Evolutionary conservation across 75 land plant genomes (phyloP).

Genomic region (Ceratopteris richardii): DNA sequence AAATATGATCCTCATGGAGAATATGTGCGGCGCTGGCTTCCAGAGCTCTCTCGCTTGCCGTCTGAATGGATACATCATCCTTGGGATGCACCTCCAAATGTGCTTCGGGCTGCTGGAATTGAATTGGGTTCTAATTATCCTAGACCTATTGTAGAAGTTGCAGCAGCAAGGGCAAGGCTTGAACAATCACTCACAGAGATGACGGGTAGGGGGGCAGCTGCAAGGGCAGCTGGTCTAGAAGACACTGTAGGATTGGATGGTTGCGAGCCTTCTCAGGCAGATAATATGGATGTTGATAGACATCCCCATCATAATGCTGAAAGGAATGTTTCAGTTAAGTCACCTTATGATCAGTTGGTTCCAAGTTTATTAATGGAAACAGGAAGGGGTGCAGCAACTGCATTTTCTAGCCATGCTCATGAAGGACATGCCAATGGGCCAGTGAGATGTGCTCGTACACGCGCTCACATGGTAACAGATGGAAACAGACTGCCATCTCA

Average conservation of each 20-base stretch:
- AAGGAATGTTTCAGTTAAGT: slow-evolving; percentile 23
- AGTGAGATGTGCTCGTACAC: too few relatives aligned
- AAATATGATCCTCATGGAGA: slow-evolving; percentile 82
- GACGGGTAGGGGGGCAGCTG: slow-evolving; percentile 53
- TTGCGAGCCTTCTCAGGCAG: slow-evolving; percentile 39
- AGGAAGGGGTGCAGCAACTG: slow-evolving; percentile 28
- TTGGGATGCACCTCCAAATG: slow-evolving; percentile 71
- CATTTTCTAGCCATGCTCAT: slow-evolving; percentile 7
- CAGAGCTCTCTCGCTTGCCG: slow-evolving; percentile 84
- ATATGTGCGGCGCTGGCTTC: slow-evolving; percentile 86
- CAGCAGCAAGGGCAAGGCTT: slow-evolving; percentile 51
- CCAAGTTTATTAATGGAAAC: slow-evolving; percentile 68
- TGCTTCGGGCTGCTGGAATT: slow-evolving; percentile 73
- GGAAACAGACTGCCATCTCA: too few relatives aligned
- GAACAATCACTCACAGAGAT: slow-evolving; percentile 50
- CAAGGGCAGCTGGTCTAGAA: slow-evolving; percentile 33
- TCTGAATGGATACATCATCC: slow-evolving; percentile 98
- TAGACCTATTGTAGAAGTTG: slow-evolving; percentile 69
- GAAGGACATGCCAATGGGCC: too few relatives aligned
- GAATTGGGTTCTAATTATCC: slow-evolving; percentile 88
- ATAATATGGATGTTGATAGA: slow-evolving; percentile 31
- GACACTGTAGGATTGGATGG: slow-evolving; percentile 13
- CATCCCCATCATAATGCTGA: slow-evolving; percentile 16
- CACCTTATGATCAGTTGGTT: slow-evolving; percentile 71
- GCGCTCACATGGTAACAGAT: too few relatives aligned